Conservation (phyloP, 768 basidiomycete species). For the Cystobasidium onofrii region DNA sequence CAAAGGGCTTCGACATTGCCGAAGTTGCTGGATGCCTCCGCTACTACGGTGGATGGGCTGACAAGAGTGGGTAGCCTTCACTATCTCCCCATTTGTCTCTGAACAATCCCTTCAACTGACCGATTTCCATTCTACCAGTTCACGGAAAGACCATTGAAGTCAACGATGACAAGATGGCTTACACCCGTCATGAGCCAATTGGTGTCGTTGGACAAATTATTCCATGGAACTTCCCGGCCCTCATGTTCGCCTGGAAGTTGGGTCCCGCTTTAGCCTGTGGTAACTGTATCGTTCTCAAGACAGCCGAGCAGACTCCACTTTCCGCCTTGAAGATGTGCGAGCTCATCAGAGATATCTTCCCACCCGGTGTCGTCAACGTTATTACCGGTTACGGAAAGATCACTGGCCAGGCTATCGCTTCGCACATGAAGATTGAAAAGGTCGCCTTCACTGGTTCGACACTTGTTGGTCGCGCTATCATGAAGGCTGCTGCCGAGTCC, state of each 20-base stretch:
- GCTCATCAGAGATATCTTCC: constrained; percentile 56
- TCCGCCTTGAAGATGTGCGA: constrained; percentile 43
- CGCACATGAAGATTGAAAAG: constrained; percentile 37
- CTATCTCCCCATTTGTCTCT: not conserved
- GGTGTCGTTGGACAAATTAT: constrained; percentile 44
- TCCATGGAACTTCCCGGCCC: constrained; percentile 43
- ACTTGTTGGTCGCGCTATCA: constrained; percentile 64
- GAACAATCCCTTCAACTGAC: not conserved
- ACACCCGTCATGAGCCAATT: constrained; percentile 62
- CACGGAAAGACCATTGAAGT: constrained; percentile 58
- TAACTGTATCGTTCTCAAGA: constrained; percentile 69
- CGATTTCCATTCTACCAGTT: not conserved
- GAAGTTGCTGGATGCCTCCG: constrained; percentile 44
- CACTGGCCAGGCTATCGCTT: constrained; percentile 62
- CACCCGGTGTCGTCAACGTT: constrained; percentile 61
- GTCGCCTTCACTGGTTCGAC: constrained; percentile 82
- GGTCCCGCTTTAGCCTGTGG: constrained; percentile 70
- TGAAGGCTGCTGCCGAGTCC: constrained; percentile 67
- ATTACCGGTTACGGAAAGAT: constrained; percentile 64
- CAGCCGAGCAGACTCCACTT: constrained; percentile 50
- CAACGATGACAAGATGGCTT: constrained; percentile 56
- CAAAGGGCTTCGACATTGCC: constrained; percentile 44
- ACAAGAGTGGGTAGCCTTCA: constrained; percentile 53
- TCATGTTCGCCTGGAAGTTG: constrained; percentile 52
- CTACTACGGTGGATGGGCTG: constrained; percentile 86